A percentile compares a stretch with the other conserved stretches of the same genome.
These are phyloP conservation scores for Boeremia lycopersici DNA, from an alignment of 2,329 filamentous ascomycete genomes.

Conservation along the genomic window DNA sequence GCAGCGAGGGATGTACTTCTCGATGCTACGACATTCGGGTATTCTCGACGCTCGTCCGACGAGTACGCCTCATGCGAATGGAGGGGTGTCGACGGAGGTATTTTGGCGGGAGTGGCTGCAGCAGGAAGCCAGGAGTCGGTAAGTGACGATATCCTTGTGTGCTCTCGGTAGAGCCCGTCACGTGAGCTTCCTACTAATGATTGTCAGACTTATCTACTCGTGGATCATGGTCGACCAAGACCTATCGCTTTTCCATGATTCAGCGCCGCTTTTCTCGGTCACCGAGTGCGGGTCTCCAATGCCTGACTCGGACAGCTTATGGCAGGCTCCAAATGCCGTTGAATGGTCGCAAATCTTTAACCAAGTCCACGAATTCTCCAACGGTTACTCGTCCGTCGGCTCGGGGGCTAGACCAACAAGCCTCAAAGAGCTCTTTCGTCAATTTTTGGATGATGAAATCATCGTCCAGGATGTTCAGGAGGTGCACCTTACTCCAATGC, in stretches of 20 bases:
- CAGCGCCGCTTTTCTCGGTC: conserved; percentile 61
- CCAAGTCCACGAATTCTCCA: conserved; percentile 61
- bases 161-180: conserved; percentile 21
- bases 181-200: conserved; percentile 33
- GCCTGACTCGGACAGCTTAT: conserved; percentile 67
- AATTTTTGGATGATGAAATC: conserved; percentile 69
- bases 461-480: conserved; percentile 53
- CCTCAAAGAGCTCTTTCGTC: conserved; percentile 69
- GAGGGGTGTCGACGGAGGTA: conserved; percentile 53
- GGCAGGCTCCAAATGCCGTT: conserved; percentile 63
- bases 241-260: conserved; percentile 49
- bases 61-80: conserved; percentile 54
- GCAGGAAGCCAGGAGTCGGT: conserved; percentile 68
- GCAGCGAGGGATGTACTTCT: conserved; percentile 73
- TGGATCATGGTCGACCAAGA: conserved; percentile 79
- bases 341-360: conserved; percentile 67
- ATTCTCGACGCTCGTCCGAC: conserved; percentile 63
- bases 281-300: conserved; percentile 70
- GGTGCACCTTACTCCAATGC: conserved; percentile 59
- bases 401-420: conserved; percentile 62
- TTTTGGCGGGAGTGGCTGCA: conserved; percentile 70
- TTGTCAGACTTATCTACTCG: conserved; percentile 69
- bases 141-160: conserved; percentile 37
- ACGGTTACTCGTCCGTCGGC: conserved; percentile 60
- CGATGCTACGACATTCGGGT: conserved; percentile 73